Conservation (phyloP, 306 rosid genomes). For the Malus fusca region DNA sequence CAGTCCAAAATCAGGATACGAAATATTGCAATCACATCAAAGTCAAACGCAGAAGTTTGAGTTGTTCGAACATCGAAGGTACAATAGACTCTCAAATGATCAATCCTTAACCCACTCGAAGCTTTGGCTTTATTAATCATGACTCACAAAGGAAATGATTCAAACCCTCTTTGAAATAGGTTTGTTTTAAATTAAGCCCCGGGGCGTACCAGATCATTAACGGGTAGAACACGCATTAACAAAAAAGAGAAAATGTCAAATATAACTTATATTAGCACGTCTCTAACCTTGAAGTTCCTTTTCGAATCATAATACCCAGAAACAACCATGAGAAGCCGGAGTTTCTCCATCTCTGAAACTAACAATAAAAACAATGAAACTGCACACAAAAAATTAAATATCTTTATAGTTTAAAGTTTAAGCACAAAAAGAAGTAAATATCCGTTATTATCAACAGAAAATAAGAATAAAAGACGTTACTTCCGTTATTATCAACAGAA, state of each 20-base stretch:
- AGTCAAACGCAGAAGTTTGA: not conserved
- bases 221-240: not conserved
- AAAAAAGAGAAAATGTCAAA: not conserved
- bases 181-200: not conserved
- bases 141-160: not conserved
- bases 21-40: not conserved
- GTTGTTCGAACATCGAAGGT: not conserved
- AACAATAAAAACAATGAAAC: not conserved
- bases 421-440: not conserved
- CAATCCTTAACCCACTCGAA: not conserved
- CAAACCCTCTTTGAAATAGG: not conserved
- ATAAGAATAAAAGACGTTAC: not conserved
- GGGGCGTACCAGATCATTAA: not conserved
- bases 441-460: not conserved
- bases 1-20: not conserved
- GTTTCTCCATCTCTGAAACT: constrained; percentile 55
- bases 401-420: not conserved
- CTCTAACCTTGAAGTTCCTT: constrained; percentile 70
- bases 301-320: constrained; percentile 59
- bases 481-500: not conserved
- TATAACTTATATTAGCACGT: not conserved
- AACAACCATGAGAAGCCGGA: constrained; percentile 53
- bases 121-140: not conserved
- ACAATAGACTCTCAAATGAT: not conserved
- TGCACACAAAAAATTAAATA: not conserved